A percentile compares a stretch with the other conserved stretches of the same genome.
Conservation (phyloP, 306 rosid genomes). For the Cucurbita pepo region DNA sequence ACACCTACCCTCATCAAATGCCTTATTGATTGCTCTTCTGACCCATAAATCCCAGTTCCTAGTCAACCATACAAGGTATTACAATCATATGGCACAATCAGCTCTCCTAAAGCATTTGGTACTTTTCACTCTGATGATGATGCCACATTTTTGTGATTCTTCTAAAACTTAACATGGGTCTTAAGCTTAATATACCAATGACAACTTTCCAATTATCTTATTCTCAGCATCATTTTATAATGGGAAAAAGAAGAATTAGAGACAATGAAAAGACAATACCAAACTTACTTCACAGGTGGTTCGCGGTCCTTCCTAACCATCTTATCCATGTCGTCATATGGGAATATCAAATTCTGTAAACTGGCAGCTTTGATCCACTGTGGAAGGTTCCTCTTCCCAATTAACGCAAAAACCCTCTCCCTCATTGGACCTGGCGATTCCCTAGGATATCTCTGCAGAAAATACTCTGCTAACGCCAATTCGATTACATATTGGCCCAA, state of each 20-base stretch:
- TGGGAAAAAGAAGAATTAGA: neutral
- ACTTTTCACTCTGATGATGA: neutral
- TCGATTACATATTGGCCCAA: conserved; percentile 86
- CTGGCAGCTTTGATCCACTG: conserved; percentile 85
- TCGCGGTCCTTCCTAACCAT: conserved; percentile 67
- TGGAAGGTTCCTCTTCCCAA: conserved; percentile 73
- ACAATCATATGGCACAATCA: neutral
- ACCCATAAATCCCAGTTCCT: neutral
- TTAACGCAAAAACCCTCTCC: conserved; percentile 75
- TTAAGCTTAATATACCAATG: neutral
- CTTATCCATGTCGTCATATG: conserved; percentile 69
- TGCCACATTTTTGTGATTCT: neutral
- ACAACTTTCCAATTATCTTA: neutral
- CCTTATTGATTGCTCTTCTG: neutral
- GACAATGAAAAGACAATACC: neutral
- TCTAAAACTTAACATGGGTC: neutral
- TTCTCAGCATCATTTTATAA: neutral
- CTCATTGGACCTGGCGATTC: conserved; percentile 97
- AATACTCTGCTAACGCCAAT: conserved; percentile 58
- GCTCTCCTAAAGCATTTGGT: neutral
- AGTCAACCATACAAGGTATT: neutral
- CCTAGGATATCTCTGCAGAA: conserved; percentile 89
- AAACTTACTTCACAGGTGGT: conserved; percentile 73
- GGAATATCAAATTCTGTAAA: conserved; percentile 82
- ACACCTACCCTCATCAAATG: neutral